Evolutionary conservation across 2,329 filamentous ascomycete species (phyloP).

Genomic region (Apiospora arundinis): DNA sequence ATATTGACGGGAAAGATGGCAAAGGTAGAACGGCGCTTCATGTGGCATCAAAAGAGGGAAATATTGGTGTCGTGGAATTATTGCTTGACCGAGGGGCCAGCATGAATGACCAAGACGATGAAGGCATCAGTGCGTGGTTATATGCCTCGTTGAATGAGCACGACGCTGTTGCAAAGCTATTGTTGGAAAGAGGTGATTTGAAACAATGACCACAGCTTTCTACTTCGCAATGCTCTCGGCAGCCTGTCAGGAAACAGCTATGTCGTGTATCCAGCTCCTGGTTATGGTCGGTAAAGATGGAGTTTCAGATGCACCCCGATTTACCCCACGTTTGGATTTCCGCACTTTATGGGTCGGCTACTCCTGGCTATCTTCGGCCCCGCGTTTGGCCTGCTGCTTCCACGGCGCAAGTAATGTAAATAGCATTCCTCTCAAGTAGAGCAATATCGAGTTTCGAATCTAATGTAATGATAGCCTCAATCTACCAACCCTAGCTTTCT

Average conservation of each 20-base stretch:
- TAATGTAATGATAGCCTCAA: not conserved
- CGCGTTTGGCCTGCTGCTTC: not conserved
- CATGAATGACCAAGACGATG: not conserved
- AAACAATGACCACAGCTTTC: not conserved
- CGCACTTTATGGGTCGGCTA: not conserved
- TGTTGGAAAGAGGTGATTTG: not conserved
- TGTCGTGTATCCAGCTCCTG: too few species aligned
- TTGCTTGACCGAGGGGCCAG: not conserved
- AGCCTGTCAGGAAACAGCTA: too few species aligned
- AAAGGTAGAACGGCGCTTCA: not conserved
- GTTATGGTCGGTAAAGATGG: not conserved
- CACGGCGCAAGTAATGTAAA: not conserved
- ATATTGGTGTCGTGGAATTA: not conserved
- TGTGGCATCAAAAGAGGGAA: not conserved
- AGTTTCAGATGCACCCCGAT: not conserved
- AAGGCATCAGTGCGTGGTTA: not conserved
- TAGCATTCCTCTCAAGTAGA: not conserved
- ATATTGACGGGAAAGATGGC: not conserved
- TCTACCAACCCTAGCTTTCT: not conserved
- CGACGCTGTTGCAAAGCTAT: not conserved
- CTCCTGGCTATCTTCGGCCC: constrained; percentile 5
- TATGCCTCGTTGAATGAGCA: not conserved
- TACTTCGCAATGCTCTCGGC: too few species aligned
- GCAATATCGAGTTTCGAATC: not conserved
- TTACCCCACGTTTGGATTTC: not conserved